Base-by-base conservation (phyloP, 2,329 filamentous ascomycete genomes). In the Cordyceps sp. region DNA sequence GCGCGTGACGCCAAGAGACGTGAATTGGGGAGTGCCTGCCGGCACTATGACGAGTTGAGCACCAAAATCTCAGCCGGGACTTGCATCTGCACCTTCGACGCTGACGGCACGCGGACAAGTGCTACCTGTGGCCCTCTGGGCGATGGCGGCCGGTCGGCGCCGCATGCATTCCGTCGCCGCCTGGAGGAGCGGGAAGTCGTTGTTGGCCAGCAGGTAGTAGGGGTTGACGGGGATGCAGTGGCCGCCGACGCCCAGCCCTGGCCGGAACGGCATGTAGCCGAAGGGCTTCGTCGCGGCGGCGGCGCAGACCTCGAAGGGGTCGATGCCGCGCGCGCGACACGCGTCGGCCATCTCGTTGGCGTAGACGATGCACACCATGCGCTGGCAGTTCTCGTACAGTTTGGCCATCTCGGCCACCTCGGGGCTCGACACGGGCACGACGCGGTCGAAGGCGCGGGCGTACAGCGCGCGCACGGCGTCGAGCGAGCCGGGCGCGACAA, bases 361-460 rank as follows among this genome's bases (percentile, higher is more conserved):
- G 34, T 64, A 70, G 1, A 65, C 64, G 22, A 68, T 66, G 41
- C 56, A 57, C 10, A 70, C 49, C 59, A 67, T 69, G 2, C 66
- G 55, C 42, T 69, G 64, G 42, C 66, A 71, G 42, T 70, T 71
- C 37, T 70, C 66, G 41, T 68, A 71, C 10, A 71, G 48, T 46
- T 71, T 71, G 38, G 59, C 64, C 62, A 70, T 69, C 45, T 70
- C 66, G 2, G 66, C 66, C 2, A 68, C 64, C 40, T 71, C 66
- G 2, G 66, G 64, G 20, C 46, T 49, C 10, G 61, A 63, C 21
- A 69, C 64, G 0, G 59, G 53, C 6, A 69, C 52, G 6, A 69
- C 50, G 0, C 47, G 44, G 31, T 65, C 51, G 37, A 68, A 69
- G 2, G 58, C 61, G n/a, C 45, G 42, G 3, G 49, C 49, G 43